phyloP scores from a whole-genome alignment of 208 protist species.

The Acanthamoeba royreba region DNA sequence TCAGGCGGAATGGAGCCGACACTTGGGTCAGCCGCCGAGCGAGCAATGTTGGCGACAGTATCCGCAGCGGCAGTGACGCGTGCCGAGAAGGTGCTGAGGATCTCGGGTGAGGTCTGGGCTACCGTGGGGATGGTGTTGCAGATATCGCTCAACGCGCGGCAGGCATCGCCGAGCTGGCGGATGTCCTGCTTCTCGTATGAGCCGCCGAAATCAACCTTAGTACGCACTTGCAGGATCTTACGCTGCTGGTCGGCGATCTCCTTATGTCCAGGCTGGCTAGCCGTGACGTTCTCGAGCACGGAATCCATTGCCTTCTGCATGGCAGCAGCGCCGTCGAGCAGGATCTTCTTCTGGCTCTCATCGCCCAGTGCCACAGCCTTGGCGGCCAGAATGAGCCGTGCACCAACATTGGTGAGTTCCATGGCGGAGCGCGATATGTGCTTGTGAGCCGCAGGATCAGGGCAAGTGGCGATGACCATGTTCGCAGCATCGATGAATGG shows the following conservation, averaged over 20 bases:
- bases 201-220: constrained; percentile 26
- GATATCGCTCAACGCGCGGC: neutral
- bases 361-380: neutral
- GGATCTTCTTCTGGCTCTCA: neutral
- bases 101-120: neutral
- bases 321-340: neutral
- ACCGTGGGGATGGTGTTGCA: constrained; percentile 15
- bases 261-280: neutral
- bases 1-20: neutral
- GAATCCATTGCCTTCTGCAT: neutral
- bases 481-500: neutral
- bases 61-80: neutral
- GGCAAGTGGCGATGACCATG: neutral
- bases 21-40: neutral
- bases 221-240: neutral
- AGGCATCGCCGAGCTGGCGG: neutral
- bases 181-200: neutral
- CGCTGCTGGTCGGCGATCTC: neutral
- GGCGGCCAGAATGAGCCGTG: neutral
- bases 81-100: constrained; percentile 9
- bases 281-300: neutral
- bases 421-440: neutral
- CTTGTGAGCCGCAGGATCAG: neutral
- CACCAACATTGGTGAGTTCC: constrained; percentile 14
- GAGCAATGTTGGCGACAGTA: neutral